Evolutionary conservation across 2,329 filamentous ascomycete species (phyloP).

Genomic region (Aspergillus uvarum): DNA sequence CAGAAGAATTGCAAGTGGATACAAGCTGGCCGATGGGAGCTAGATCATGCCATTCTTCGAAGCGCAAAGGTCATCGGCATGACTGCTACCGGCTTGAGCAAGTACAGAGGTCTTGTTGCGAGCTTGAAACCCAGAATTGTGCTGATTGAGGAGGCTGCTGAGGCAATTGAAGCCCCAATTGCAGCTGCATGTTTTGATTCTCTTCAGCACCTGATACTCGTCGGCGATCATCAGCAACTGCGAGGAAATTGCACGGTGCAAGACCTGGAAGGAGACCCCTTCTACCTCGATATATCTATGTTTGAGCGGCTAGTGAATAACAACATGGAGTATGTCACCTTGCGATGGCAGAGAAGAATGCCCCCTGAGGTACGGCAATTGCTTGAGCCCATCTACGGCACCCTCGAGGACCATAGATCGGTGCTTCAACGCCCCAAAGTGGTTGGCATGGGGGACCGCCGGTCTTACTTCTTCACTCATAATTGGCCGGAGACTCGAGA

Average conservation of each 20-base stretch:
- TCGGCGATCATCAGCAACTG: constrained; percentile 81
- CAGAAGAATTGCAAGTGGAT: constrained; percentile 51
- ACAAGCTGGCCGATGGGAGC: constrained; percentile 59
- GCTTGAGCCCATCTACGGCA: constrained; percentile 61
- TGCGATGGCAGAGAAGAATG: constrained; percentile 72
- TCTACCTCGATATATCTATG: constrained; percentile 69
- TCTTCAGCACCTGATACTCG: constrained; percentile 64
- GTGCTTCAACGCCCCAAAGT: constrained; percentile 56
- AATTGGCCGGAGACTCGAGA: constrained; percentile 65
- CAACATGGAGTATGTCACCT: constrained; percentile 60
- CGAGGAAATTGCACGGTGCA: constrained; percentile 64
- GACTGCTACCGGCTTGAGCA: constrained; percentile 79
- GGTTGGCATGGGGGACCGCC: constrained; percentile 62
- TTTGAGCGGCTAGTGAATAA: constrained; percentile 77
- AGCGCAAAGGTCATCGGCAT: constrained; percentile 62
- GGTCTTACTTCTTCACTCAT: constrained; percentile 65
- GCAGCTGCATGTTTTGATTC: constrained; percentile 60
- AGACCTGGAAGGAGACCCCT: constrained; percentile 61
- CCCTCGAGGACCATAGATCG: constrained; percentile 58
- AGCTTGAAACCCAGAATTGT: constrained; percentile 66
- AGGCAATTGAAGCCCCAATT: constrained; percentile 63
- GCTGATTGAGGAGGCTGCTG: constrained; percentile 77
- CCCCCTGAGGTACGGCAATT: constrained; percentile 65
- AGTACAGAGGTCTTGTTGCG: constrained; percentile 70
- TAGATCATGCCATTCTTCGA: constrained; percentile 60